phyloP scores from a whole-genome alignment of 768 basidiomycete genomes.

The Leccinum arenicola region DNA sequence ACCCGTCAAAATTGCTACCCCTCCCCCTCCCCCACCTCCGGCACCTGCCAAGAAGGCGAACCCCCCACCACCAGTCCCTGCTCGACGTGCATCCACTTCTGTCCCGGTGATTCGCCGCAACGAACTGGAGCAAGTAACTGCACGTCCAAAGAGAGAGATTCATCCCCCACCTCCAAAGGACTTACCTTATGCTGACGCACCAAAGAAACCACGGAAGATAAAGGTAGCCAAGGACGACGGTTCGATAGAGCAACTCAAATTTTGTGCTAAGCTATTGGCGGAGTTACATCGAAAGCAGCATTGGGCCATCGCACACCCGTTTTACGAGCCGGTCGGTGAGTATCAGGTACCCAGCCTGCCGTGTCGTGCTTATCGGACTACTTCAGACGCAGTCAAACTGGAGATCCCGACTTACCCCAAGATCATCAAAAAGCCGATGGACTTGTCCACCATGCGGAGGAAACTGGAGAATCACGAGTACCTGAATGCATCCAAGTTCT shows the following conservation, averaged over 20 bases:
- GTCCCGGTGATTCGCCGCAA: conserved; percentile 82
- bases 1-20: conserved; percentile 39
- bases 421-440: conserved; percentile 94
- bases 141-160: conserved; percentile 96
- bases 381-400: conserved; percentile 70
- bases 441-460: conserved; percentile 81
- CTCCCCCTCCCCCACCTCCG: conserved; percentile 43
- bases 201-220: conserved; percentile 63
- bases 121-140: conserved; percentile 50
- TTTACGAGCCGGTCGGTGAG: conserved; percentile 93
- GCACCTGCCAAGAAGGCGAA: conserved; percentile 27
- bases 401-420: conserved; percentile 83
- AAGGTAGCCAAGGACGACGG: conserved; percentile 63
- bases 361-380: not conserved
- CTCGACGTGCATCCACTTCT: conserved; percentile 75
- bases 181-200: conserved; percentile 73
- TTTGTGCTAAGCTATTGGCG: conserved; percentile 69
- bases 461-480: conserved; percentile 83
- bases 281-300: conserved; percentile 82
- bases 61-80: conserved; percentile 39
- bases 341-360: conserved; percentile 19
- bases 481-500: conserved; percentile 72
- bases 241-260: conserved; percentile 80
- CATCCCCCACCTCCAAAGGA: conserved; percentile 95
- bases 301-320: conserved; percentile 68